phyloP scores from a whole-genome alignment of 495 filamentous ascomycete genomes.

The Daldinia decipiens region DNA sequence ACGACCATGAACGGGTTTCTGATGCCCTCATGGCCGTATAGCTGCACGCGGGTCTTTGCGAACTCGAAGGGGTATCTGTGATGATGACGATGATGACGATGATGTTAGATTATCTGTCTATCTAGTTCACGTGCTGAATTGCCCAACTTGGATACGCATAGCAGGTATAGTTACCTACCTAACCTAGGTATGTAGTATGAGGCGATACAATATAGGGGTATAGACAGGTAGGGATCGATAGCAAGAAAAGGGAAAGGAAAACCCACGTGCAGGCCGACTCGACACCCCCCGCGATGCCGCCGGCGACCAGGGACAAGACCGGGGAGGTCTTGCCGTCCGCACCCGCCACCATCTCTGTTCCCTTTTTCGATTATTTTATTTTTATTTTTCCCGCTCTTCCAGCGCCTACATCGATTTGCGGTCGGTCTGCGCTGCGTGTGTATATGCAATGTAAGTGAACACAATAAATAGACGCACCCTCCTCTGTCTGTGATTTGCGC shows the following conservation, averaged over 20 bases:
- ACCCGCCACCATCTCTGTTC: constrained; percentile 35
- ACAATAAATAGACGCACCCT: no score
- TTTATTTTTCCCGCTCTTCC: background rate
- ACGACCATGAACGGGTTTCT: constrained; percentile 65
- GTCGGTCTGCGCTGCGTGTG: background rate
- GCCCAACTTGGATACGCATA: background rate
- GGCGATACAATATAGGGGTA: background rate
- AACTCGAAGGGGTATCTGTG: constrained; percentile 71
- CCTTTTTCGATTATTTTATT: background rate
- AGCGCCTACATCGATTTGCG: background rate
- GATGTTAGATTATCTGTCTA: background rate
- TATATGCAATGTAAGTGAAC: background rate
- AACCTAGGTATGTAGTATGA: no score
- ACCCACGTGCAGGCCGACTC: constrained; percentile 61
- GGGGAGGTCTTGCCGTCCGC: constrained; percentile 49
- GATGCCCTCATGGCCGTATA: constrained; percentile 58
- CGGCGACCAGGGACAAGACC: constrained; percentile 61
- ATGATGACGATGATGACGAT: background rate
- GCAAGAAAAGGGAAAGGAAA: background rate
- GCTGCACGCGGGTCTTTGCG: constrained; percentile 72
- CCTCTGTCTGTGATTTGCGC: background rate
- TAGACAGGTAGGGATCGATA: background rate
- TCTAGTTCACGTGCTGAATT: background rate
- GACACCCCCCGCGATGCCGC: constrained; percentile 65
- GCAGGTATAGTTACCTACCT: background rate